phyloP scores from a whole-genome alignment of 169 alveolate species.

The Plasmodium fragile region DNA sequence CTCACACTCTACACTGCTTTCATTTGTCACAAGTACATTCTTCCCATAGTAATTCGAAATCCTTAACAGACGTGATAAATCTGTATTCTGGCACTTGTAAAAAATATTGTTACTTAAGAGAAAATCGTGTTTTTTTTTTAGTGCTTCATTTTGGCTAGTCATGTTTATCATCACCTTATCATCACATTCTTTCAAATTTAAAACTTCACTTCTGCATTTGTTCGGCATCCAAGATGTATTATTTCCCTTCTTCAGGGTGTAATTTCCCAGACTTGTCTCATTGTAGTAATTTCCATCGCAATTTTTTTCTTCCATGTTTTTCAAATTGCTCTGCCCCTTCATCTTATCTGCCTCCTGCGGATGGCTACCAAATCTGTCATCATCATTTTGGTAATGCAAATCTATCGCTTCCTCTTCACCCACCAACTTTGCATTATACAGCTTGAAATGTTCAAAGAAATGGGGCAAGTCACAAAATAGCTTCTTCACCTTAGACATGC shows the following conservation, averaged over 20 bases:
- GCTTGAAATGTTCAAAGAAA: constrained; percentile 13
- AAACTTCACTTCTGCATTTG: constrained; percentile 27
- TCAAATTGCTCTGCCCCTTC: neutral
- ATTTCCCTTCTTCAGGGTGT: neutral
- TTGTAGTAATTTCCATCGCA: neutral
- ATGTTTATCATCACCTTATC: neutral
- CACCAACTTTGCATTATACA: constrained; percentile 23
- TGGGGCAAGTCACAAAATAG: constrained; percentile 8
- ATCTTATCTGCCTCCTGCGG: neutral
- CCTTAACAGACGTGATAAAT: neutral
- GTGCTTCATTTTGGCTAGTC: constrained; percentile 2
- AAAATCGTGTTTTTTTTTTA: neutral
- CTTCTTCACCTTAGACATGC: constrained; percentile 3
- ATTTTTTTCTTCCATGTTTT: neutral
- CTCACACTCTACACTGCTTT: neutral
- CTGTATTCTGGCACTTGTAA: constrained; percentile 22
- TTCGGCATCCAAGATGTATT: neutral
- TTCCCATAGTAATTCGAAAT: constrained; percentile 16
- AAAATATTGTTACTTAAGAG: constrained; percentile 23
- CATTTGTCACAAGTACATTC: constrained; percentile 24
- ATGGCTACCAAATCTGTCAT: neutral
- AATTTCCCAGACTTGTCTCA: neutral
- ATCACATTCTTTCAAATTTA: constrained; percentile 10
- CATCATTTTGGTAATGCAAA: neutral
- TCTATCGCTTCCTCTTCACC: neutral